phyloP scores from a whole-genome alignment of 2,329 filamentous ascomycete genomes.

The Sclerotinia glacialis region DNA sequence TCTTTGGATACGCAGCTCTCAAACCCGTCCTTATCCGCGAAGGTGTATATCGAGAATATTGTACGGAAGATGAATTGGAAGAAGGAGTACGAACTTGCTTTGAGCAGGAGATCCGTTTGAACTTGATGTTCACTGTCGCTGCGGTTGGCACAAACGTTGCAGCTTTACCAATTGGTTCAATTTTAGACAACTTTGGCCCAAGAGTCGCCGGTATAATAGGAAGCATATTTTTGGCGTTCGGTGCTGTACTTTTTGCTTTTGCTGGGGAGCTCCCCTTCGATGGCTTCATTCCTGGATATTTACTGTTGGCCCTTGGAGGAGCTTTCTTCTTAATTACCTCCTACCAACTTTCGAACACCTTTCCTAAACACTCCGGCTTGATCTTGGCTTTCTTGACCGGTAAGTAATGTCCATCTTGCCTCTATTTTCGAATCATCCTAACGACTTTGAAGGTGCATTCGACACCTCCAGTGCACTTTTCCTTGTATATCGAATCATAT shows the following conservation, averaged over 20 bases:
- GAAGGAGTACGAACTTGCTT: constrained; percentile 53
- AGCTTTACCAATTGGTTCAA: constrained; percentile 79
- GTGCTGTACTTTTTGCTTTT: constrained; percentile 71
- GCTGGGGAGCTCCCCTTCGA: constrained; percentile 66
- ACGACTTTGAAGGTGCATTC: constrained; percentile 55
- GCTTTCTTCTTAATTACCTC: constrained; percentile 80
- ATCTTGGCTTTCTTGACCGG: constrained; percentile 75
- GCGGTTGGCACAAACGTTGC: constrained; percentile 86
- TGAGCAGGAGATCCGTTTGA: constrained; percentile 64
- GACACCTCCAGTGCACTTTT: constrained; percentile 80
- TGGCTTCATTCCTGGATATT: constrained; percentile 69
- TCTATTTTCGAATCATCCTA: background rate
- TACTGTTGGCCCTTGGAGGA: constrained; percentile 74
- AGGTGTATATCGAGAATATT: constrained; percentile 66
- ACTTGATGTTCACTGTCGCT: constrained; percentile 89
- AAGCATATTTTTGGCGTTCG: constrained; percentile 63
- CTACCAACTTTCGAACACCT: constrained; percentile 82
- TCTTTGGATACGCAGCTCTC: constrained; percentile 82
- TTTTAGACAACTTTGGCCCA: constrained; percentile 80
- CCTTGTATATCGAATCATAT: constrained; percentile 69
- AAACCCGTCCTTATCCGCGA: constrained; percentile 76
- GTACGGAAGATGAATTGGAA: constrained; percentile 52
- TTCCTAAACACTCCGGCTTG: constrained; percentile 72
- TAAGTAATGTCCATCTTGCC: background rate
- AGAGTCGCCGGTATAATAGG: constrained; percentile 71